Percentiles rank a stretch among this genome's conserved stretches.
Evolutionary conservation across 345 rosid genomes (phyloP).

Genomic region (Aquilaria sinensis): DNA sequence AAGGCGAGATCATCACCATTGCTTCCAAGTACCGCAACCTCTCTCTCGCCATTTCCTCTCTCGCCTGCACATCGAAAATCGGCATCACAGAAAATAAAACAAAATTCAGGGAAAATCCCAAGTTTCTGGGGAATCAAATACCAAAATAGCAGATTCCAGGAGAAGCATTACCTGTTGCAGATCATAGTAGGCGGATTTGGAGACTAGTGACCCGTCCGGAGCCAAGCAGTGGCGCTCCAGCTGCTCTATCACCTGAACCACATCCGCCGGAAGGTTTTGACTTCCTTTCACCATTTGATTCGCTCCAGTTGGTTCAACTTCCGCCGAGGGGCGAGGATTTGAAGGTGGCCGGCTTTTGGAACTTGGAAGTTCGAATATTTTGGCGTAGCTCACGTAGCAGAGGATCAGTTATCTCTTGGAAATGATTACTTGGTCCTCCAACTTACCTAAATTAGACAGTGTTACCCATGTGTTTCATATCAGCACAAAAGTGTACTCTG

Average conservation of each 20-base stretch:
- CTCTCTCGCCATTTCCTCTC: constrained; percentile 94
- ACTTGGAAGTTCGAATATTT: too few relatives aligned
- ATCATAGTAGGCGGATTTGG: constrained; percentile 79
- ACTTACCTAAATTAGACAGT: too few relatives aligned
- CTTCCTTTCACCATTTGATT: constrained; percentile 52
- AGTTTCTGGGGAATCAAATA: constrained; percentile 1
- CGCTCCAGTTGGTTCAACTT: too few relatives aligned
- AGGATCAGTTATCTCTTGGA: too few relatives aligned
- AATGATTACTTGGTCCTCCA: too few relatives aligned
- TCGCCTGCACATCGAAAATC: constrained; percentile 47
- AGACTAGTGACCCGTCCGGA: constrained; percentile 90
- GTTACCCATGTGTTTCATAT: too few relatives aligned
- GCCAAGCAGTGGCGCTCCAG: constrained; percentile 95
- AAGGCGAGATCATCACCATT: constrained; percentile 42
- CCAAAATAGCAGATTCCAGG: constrained; percentile 5
- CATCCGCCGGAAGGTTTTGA: constrained; percentile 72
- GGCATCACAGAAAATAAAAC: neutral
- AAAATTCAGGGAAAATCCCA: neutral
- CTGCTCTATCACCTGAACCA: constrained; percentile 78
- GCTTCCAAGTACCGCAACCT: constrained; percentile 89
- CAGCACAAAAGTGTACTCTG: too few relatives aligned
- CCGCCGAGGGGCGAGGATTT: too few relatives aligned
- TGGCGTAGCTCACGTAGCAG: too few relatives aligned
- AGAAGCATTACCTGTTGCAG: constrained; percentile 67
- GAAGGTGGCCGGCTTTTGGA: too few relatives aligned